Conservation (phyloP, 2,329 filamentous ascomycete genomes). For the Trichophyton rubrum region DNA sequence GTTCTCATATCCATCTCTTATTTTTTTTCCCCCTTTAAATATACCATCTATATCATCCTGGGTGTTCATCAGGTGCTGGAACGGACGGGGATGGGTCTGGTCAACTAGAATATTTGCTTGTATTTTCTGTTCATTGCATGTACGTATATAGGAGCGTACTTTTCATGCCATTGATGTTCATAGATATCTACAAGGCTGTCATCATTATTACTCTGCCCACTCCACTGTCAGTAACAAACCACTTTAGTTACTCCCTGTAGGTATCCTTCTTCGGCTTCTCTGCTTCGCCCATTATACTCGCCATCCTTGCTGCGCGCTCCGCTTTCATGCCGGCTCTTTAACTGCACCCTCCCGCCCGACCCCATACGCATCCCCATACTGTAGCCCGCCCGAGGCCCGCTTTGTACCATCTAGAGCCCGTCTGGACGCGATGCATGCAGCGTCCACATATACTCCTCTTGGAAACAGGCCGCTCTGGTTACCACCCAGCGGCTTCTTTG, state of each 20-base stretch:
- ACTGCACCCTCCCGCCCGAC: neutral
- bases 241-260: too few species aligned
- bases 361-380: neutral
- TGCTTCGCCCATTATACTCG: neutral
- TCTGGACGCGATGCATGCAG: neutral
- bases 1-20: too few species aligned
- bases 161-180: neutral
- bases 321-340: neutral
- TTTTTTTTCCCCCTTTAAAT: neutral
- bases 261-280: too few species aligned
- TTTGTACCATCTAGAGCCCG: neutral
- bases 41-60: neutral
- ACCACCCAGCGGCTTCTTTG: neutral
- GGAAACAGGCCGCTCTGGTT: neutral
- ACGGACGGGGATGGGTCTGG: neutral
- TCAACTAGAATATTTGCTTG: neutral
- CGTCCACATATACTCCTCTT: neutral
- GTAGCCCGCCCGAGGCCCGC: neutral
- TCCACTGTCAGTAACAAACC: too few species aligned
- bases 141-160: neutral
- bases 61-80: neutral
- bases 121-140: neutral
- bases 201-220: too few species aligned
- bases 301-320: neutral
- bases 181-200: neutral